Evolutionary conservation across 495 filamentous ascomycete species (phyloP), one percentile per base, ranked within the genome.

Genomic region (Daldinia childiae): DNA sequence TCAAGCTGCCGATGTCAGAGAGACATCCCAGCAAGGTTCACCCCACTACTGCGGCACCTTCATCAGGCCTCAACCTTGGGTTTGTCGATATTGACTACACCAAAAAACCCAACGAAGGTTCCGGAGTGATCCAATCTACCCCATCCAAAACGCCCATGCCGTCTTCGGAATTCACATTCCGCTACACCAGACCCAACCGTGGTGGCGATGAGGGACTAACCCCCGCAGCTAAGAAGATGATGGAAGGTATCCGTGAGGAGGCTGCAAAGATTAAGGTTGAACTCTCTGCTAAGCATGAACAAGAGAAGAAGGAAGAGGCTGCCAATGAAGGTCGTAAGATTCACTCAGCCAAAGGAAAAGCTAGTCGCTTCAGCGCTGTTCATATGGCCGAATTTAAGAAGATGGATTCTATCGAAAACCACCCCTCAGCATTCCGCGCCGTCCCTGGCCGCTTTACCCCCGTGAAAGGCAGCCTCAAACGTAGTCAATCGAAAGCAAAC

Each of bases 341-440:
- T 68, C 93, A 90, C 5, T 84, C 86, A 54, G 87, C 94, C 19
- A 95, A 90, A 79, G 90, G 93, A 57, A 95, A 90, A 77, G 84
- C 86, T 52, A 82, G 88, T 39, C 86, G 94, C 4, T 98, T 89
- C 80, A 96, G 92, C 73, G 88, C 92, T 62, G 88, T 86, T 56
- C 94, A 98, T 76, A 91, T 91, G 87, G 87, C 89, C 56, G 86
- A 94, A 75, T 98, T 98, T 82, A 93, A 91, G 80, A 98, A 95
- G 84, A 97, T 98, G 94, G 93, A 97, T 73, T 97, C 93, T 11
- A 98, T 98, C 78, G 92, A 87, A 24, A 89, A 88, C 62, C 94
- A 98, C 81, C 82, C 92, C 4, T 95, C 94, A 6, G 85, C 89
- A 15, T 93, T 92, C 83, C 86, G 94, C 38, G 87, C 88, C 17